Evolutionary conservation across 306 rosid species (phyloP), one percentile per base, ranked within the genome.

Genomic region (Prinsepia uniflora): DNA sequence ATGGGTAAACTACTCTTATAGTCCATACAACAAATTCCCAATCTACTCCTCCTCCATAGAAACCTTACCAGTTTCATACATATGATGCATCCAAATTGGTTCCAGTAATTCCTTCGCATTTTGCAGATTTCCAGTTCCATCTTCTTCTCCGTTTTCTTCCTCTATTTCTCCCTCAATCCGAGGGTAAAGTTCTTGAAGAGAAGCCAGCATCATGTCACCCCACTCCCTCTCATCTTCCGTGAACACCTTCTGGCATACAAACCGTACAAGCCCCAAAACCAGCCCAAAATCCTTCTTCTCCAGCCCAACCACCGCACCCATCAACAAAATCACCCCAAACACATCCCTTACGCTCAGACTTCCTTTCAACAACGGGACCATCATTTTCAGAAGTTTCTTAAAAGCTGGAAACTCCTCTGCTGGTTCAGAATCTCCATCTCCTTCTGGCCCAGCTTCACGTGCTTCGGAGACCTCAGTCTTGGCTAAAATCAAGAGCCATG

Each of bases 31-130:
- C 36, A 63, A 19, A 20, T 20, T 69, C 52, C 54, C 42, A 30
- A 20, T 72, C 62, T 84, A 90, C 61, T 82, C 89, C 15, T 84
- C 92, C 74, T 82, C 63, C 87, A 68, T 75, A 60, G 78, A 70
- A 64, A 94, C 79, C 74, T 66, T 84, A 68, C 96, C 92, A 61
- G 92, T 90, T 86, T 90, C 94, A 48, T 77, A 88, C 17, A 86
- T 54, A 80, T 92, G 98, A 78, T 92, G 78, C 84, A 83, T 79
- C 98, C 98, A 90, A 63, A 89, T 71, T 56, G 97, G 98, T 72
- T 89, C 90, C 72, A 94, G 88, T 89, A 87, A 80, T 41, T 75
- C 79, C 79, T 75, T 87, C 12, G 88, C 85, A 42, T 39, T 45
- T 36, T 19, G 79, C 61, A 94, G 75, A 54, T 84, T 81, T 66